Evolutionary conservation across 2,329 filamentous ascomycete genomes (phyloP).

Genomic region (Raffaelea ambrosiae): DNA sequence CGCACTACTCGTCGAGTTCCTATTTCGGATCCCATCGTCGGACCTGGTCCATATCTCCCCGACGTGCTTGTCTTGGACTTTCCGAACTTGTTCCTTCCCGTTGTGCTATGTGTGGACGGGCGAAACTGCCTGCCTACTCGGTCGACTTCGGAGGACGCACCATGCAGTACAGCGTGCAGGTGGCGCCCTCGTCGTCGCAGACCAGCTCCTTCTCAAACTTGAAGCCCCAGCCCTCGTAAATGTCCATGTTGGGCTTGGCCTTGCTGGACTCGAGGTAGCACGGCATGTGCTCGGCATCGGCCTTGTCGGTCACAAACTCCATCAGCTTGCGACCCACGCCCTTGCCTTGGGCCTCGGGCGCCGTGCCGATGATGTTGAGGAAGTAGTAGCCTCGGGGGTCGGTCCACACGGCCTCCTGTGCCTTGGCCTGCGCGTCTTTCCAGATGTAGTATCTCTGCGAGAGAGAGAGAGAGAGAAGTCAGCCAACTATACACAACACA

Average conservation of each 20-base stretch:
- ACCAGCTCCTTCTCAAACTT: constrained; percentile 54
- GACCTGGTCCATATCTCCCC: too few relatives aligned
- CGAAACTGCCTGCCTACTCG: neutral
- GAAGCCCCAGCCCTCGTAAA: constrained; percentile 65
- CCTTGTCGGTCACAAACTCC: constrained; percentile 50
- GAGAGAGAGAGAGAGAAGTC: neutral
- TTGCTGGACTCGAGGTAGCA: constrained; percentile 67
- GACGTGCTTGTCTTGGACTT: too few relatives aligned
- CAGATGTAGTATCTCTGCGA: constrained; percentile 59
- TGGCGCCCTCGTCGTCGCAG: constrained; percentile 53
- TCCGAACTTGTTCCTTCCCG: too few relatives aligned
- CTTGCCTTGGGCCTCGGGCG: constrained; percentile 55
- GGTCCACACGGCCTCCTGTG: constrained; percentile 55
- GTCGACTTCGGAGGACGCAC: constrained; percentile 28
- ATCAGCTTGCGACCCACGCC: constrained; percentile 60
- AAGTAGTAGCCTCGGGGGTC: constrained; percentile 65
- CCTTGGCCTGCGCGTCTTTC: constrained; percentile 56
- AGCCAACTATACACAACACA: too few relatives aligned
- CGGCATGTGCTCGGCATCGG: constrained; percentile 53
- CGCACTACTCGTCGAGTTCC: too few relatives aligned
- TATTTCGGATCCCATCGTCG: too few relatives aligned
- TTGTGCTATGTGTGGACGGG: too few relatives aligned
- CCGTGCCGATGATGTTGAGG: constrained; percentile 65
- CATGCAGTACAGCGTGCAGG: constrained; percentile 44
- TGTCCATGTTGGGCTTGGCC: constrained; percentile 58